Conservation (phyloP, 2,329 filamentous ascomycete species). For the Hypoxylon sp. region DNA sequence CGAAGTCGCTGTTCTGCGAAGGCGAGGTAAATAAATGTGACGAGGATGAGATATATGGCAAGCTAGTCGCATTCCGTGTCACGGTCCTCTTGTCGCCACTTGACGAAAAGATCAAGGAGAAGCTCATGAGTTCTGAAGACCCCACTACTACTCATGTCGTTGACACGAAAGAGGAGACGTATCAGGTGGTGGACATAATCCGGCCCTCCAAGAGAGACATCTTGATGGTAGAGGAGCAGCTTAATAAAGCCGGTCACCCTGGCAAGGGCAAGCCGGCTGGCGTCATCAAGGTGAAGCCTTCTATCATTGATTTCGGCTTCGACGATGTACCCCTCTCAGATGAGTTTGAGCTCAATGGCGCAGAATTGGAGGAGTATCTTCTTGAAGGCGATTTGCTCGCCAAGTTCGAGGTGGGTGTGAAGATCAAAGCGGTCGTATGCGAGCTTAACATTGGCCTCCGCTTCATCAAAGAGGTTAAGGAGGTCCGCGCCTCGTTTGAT, state of each 20-base stretch:
- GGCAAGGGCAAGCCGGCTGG: conserved; percentile 60
- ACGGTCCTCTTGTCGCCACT: conserved; percentile 53
- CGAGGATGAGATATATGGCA: conserved; percentile 57
- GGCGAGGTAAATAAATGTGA: conserved; percentile 47
- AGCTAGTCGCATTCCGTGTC: conserved; percentile 60
- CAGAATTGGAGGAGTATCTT: conserved; percentile 65
- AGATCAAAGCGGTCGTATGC: conserved; percentile 67
- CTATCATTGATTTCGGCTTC: conserved; percentile 63
- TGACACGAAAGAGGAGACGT: conserved; percentile 65
- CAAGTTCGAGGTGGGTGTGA: conserved; percentile 74
- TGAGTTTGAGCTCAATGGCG: conserved; percentile 47
- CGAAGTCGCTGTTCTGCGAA: conserved; percentile 74
- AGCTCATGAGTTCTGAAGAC: conserved; percentile 44
- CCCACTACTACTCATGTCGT: conserved; percentile 57
- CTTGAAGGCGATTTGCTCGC: conserved; percentile 71
- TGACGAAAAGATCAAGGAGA: conserved; percentile 52
- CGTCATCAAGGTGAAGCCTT: conserved; percentile 58
- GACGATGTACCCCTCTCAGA: conserved; percentile 56
- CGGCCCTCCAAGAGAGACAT: conserved; percentile 47
- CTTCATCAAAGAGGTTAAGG: conserved; percentile 72
- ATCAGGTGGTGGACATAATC: conserved; percentile 71
- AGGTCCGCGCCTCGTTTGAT: conserved; percentile 73
- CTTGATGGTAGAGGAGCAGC: conserved; percentile 37
- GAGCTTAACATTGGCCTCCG: conserved; percentile 70
- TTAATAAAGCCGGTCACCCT: conserved; percentile 27